phyloP scores from a whole-genome alignment of 1,284 basidiomycete species.

The Lentinula novae-zelandiae region DNA sequence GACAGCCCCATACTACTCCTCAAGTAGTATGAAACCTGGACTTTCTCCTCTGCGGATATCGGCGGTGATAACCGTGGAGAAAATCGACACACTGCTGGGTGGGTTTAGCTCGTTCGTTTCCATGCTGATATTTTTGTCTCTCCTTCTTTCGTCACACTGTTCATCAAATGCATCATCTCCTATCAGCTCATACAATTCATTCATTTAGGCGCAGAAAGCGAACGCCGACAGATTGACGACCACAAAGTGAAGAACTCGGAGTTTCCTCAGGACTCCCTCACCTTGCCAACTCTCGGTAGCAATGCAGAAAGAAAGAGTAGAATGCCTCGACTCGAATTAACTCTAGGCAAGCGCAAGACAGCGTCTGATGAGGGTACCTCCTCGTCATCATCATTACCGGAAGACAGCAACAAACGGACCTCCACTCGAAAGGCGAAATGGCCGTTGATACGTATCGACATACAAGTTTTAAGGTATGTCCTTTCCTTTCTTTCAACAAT shows the following conservation, averaged over 20 bases:
- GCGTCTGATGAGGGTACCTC: background rate
- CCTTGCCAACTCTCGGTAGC: background rate
- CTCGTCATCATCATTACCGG: background rate
- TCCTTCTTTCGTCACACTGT: background rate
- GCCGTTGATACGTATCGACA: conserved; percentile 4
- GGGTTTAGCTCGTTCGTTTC: background rate
- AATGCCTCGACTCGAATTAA: background rate
- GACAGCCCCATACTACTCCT: background rate
- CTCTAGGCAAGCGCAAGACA: background rate
- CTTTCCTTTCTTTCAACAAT: background rate
- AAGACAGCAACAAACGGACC: background rate
- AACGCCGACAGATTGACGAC: background rate
- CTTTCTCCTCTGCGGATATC: conserved; percentile 3
- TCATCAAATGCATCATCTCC: background rate
- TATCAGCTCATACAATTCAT: background rate
- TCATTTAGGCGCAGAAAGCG: background rate
- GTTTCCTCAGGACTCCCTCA: background rate
- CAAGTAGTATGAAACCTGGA: background rate
- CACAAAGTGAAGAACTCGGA: background rate
- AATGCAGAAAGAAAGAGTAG: background rate
- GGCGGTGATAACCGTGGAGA: conserved; percentile 6
- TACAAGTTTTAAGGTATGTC: conserved; percentile 7
- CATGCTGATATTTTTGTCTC: background rate
- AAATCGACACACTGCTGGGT: conserved; percentile 4
- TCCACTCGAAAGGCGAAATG: background rate